A percentile compares a stretch with the other conserved stretches of the same genome.
Evolutionary conservation across 2,329 filamentous ascomycete genomes (phyloP).

Genomic region (Capronia epimyces): DNA sequence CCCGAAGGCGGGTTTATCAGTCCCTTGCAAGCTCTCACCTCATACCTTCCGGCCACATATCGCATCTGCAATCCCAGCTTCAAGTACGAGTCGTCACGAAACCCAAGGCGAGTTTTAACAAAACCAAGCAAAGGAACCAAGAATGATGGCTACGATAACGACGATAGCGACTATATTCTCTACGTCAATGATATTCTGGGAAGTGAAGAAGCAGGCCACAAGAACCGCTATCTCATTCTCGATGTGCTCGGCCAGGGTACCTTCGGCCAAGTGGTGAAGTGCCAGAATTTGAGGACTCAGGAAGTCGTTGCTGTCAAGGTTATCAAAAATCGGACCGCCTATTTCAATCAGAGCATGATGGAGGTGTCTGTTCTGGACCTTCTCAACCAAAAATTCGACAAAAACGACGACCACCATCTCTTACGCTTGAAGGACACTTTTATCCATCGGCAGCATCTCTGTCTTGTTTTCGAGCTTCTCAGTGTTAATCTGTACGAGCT

Average conservation of each 20-base stretch:
- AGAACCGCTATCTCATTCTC: slow-evolving; percentile 96
- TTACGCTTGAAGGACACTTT: slow-evolving; percentile 95
- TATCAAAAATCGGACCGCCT: slow-evolving; percentile 97
- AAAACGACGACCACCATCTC: slow-evolving; percentile 96
- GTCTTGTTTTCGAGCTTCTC: slow-evolving; percentile 89
- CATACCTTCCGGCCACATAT: slow-evolving; percentile 89
- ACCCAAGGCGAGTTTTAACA: slow-evolving; percentile 88
- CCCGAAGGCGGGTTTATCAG: slow-evolving; percentile 98
- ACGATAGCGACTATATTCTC: slow-evolving; percentile 97
- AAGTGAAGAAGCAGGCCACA: slow-evolving; percentile 96
- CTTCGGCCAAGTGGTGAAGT: slow-evolving; percentile 98
- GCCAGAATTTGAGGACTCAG: slow-evolving; percentile 95
- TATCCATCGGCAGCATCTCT: slow-evolving; percentile 94
- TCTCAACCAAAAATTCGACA: slow-evolving; percentile 98
- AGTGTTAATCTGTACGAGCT: slow-evolving; percentile 98
- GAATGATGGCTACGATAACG: slow-evolving; percentile 98
- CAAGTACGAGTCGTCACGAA: slow-evolving; percentile 97
- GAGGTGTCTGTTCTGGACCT: slow-evolving; percentile 95
- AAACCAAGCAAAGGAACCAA: slow-evolving; percentile 98
- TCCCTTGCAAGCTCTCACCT: slow-evolving; percentile 89
- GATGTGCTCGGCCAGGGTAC: slow-evolving; percentile 96
- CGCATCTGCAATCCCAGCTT: slow-evolving; percentile 96
- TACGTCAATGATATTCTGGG: slow-evolving; percentile 98
- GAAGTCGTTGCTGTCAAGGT: slow-evolving; percentile 99
- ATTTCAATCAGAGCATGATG: slow-evolving; percentile 99